These are phyloP conservation scores for Chytriomyces sp. DNA, from an alignment of 192 early-diverging fungal species.

Conservation along the genomic window DNA sequence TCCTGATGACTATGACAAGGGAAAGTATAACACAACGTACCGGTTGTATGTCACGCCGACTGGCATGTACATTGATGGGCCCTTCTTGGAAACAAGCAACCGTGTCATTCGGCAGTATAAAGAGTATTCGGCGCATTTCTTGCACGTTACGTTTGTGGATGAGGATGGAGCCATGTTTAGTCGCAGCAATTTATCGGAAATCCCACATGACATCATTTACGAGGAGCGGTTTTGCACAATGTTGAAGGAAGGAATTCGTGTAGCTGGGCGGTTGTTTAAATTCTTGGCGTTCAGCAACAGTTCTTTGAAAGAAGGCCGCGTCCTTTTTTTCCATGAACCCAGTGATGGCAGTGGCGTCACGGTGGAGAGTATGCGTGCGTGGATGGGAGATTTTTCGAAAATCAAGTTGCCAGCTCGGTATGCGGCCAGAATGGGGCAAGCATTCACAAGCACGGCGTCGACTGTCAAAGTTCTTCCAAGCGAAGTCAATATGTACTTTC, in stretches of 20 bases:
- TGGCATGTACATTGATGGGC: constrained; percentile 65
- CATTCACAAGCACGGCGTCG: constrained; percentile 22
- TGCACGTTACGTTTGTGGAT: constrained; percentile 73
- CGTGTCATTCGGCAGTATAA: constrained; percentile 70
- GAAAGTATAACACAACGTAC: constrained; percentile 24
- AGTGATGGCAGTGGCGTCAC: constrained; percentile 36
- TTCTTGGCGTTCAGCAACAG: constrained; percentile 70
- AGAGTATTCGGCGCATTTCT: constrained; percentile 58
- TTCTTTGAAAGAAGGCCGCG: constrained; percentile 63
- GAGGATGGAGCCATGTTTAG: constrained; percentile 57
- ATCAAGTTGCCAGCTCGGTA: constrained; percentile 72
- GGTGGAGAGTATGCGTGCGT: constrained; percentile 57
- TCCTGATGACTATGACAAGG: not conserved
- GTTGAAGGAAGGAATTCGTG: constrained; percentile 49
- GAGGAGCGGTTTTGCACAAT: constrained; percentile 56
- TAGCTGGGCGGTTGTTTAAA: constrained; percentile 60
- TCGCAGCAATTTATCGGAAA: constrained; percentile 36
- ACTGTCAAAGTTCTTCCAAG: constrained; percentile 4
- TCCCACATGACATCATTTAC: constrained; percentile 42
- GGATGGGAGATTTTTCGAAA: constrained; percentile 75
- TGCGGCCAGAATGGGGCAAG: constrained; percentile 67
- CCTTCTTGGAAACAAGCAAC: constrained; percentile 73
- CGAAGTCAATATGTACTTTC: constrained; percentile 52
- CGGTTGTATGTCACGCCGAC: constrained; percentile 70
- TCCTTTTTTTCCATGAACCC: constrained; percentile 75